Evolutionary conservation across 257 asterid species (phyloP), one percentile per base, ranked within the genome.

Genomic region (Gardenia jasminoides): DNA sequence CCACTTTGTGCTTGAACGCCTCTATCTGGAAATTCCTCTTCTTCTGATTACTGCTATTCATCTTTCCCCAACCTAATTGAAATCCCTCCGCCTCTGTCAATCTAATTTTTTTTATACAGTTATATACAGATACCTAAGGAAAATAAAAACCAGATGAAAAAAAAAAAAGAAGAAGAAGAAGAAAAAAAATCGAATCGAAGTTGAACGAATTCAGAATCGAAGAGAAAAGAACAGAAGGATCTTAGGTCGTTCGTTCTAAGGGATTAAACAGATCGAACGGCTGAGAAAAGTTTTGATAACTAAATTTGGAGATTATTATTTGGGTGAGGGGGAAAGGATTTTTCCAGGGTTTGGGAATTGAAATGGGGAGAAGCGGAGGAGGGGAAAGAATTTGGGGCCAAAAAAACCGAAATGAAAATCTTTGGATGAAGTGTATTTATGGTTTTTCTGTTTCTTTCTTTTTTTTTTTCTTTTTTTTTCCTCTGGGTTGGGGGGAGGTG

Each of bases 1-100:
- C 98, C 65, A 90, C 98, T 84, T 88, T 88, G 79, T 91, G 96
- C 81, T 88, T 90, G 24, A 92, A 94, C 76, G 97, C 93, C 81
- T 92, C 97, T 84, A 94, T 94, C 86, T 88, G 97, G 75, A 92
- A 94, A 84, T 87, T 90, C 89, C 89, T 89, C 91, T 88, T 90
- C 89, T 87, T 89, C 89, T 83, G 92, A 75, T 88, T 91, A 80
- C 88, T 64, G 12, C 69, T 80, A 70, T 84, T 92, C 91, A 90
- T 90, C 87, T 78, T 85, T 58, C 56, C 41, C 79, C 4, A 41
- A 4, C 71, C 36, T 28, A 10, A 8, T 59, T 4, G 19, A 30
- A 28, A 33, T 44, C 76, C 62, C 50, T 64, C n/a, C 30, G 10
- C 16, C 33, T 19, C 54, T 67, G n/a, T 47, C 33, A 28, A 65